Evolutionary conservation across 352 stramenopile genomes (phyloP), one percentile per base, ranked within the genome.

Genomic region (Halophytophthora polymorphica): DNA sequence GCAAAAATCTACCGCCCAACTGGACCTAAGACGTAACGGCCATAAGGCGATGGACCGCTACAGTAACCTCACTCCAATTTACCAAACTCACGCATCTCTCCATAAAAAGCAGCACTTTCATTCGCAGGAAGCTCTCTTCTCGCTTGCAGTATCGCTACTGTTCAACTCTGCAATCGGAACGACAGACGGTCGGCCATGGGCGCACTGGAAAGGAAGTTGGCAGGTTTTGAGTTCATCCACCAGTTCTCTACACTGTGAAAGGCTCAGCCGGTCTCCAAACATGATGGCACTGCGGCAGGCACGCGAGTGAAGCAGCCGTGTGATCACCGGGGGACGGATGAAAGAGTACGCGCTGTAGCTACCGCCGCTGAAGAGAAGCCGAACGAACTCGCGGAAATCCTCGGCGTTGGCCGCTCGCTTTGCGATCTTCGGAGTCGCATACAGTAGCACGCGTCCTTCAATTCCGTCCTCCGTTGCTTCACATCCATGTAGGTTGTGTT

Each of bases 231-330:
- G 66, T 18, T 77, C 64, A 15, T 79, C 45, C 8, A 97, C 71
- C 21, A 97, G 64, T 0, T 84, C 53, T 18, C 70, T 50, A 40
- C 86, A 96, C 58, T 93, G 69, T 13, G 64, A 64, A 29, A 82
- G 28, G 43, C 77, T 80, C 22, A 97, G 49, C 28, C 65, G 65
- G 49, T 97, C 90, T 14, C 90, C 90, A 76, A 97, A 97, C 90
- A 97, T 97, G 39, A 96, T 95, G 3, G 88, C 88, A 51, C 90
- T 96, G 10, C 90, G 77, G 36, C 90, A 97, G 10, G 88, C 90
- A 36, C 90, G 71, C 11, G 86, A 97, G 47, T 95, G 81, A 0
- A 97, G 50, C 6, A 96, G 69, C 21, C 83, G 75, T 12, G 83
- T 95, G 38, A 97, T 80, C 34, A 85, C 77, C 28, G 81, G 83